phyloP scores from a whole-genome alignment of 805 yeast species.

The Candida ipomoeae region DNA sequence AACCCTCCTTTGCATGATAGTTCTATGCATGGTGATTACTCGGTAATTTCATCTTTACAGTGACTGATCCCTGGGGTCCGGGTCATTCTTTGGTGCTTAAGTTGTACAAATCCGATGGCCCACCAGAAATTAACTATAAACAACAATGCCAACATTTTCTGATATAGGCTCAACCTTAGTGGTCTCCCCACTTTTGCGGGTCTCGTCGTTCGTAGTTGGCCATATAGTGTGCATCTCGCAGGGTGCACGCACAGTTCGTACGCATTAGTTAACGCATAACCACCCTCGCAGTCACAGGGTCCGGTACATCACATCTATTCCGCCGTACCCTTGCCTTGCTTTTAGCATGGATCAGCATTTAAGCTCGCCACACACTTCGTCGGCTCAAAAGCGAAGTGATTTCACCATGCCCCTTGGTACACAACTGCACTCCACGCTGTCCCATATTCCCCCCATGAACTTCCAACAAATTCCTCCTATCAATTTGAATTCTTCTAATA shows the following conservation, averaged over 20 bases:
- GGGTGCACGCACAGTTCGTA: not conserved
- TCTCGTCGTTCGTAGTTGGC: not conserved
- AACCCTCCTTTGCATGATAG: not conserved
- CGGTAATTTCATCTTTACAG: not conserved
- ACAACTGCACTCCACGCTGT: not conserved
- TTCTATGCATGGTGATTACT: not conserved
- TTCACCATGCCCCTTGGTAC: not conserved
- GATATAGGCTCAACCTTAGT: not conserved
- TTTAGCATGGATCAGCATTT: slow-evolving; percentile 2
- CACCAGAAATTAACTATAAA: not conserved
- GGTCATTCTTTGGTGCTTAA: not conserved
- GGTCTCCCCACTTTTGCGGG: not conserved
- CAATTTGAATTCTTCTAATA: not conserved
- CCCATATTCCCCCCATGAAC: slow-evolving; percentile 1
- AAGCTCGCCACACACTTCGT: not conserved
- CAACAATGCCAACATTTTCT: not conserved
- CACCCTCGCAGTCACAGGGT: slow-evolving; percentile 1
- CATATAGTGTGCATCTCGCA: not conserved
- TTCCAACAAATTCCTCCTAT: slow-evolving; percentile 1
- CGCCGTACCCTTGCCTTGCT: not conserved
- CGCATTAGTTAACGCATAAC: slow-evolving; percentile 1
- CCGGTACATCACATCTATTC: not conserved
- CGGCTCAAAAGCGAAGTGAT: not conserved
- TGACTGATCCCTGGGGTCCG: not conserved
- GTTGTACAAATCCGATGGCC: not conserved